Percentiles rank a stretch among this genome's conserved stretches.
These are phyloP conservation scores for Prunus campanulata DNA, from an alignment of 306 rosid genomes.

Conservation along the genomic window DNA sequence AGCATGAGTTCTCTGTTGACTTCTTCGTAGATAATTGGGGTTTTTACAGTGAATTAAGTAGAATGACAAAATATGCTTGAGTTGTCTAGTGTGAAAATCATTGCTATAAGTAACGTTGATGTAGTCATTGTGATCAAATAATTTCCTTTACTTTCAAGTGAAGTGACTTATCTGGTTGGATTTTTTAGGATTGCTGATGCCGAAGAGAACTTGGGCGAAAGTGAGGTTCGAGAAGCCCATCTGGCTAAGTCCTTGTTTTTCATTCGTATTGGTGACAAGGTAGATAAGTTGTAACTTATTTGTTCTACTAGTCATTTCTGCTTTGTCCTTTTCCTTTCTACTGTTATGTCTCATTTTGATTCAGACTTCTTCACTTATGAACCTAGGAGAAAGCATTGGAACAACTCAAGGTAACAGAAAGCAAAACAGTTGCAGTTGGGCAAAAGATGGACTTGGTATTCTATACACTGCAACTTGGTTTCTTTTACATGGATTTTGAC, in stretches of 20 bases:
- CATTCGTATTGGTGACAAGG: constrained; percentile 93
- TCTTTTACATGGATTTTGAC: constrained; percentile 95
- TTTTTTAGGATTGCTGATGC: constrained; percentile 89
- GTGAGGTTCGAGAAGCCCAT: constrained; percentile 99
- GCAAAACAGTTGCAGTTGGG: constrained; percentile 96
- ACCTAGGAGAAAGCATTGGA: constrained; percentile 85
- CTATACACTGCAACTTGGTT: constrained; percentile 84
- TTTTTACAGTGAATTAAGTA: not conserved
- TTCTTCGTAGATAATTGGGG: not conserved
- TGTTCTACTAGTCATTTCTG: not conserved
- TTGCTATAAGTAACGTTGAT: not conserved
- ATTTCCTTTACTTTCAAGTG: not conserved
- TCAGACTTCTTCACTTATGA: constrained; percentile 18
- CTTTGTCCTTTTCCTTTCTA: not conserved
- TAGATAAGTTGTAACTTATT: constrained; percentile 25
- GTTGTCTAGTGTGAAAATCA: not conserved
- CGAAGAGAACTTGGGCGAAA: constrained; percentile 95
- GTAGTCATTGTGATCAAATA: not conserved
- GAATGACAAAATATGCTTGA: not conserved
- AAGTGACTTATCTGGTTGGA: constrained; percentile 22
- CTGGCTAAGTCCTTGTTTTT: constrained; percentile 86
- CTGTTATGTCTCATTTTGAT: constrained; percentile 15
- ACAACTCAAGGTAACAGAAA: constrained; percentile 87
- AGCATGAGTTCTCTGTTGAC: not conserved
- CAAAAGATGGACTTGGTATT: constrained; percentile 98